Base-by-base conservation (phyloP, 1,284 basidiomycete species). In the Pulveroboletus ridleyi region DNA sequence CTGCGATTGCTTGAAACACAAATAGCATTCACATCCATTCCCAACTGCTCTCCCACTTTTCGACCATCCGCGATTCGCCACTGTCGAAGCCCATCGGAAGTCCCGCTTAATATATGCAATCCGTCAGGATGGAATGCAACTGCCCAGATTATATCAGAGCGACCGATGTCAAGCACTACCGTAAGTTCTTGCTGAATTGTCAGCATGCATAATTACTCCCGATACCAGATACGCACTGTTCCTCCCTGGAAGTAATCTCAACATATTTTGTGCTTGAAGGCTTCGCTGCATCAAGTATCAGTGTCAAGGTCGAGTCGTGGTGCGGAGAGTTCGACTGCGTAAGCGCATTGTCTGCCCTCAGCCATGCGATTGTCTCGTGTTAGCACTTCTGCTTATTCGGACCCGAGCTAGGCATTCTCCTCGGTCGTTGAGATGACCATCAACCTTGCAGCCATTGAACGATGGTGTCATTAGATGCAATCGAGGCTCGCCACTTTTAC, bases 391-490 rank as follows among this genome's bases (percentile, higher is more conserved):
- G 7, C 56, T 75, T n/a, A 6, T 56, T 23, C 64, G 71, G 46
- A 47, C 77, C 52, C 78, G 76, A 29, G 77, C 81, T 29, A 44
- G 83, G 83, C 9, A 82, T 85, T 2, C 85, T 89, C 2, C 82
- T 92, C 4, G 84, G 86, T 35, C 35, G 35, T 13, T 35, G 35
- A 39, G 35, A 39, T 39, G 35, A 39, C 35, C 35, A 8, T 39
- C 13, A 13, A 39, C 35, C 35, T 39, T 39, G 35, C 35, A 39
- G 35, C 35, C 35, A 39, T 39, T 39, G 35, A 13, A 13, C 2
- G 35, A 10, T 39, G 35, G 35, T 39, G 14, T 39, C 35, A 39
- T 39, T 39, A 11, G 35, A 2, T 39, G 11, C 13, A 13, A 39
- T 39, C 13, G 35, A 39, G 14, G 35, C 7, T 3, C 2, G 35